Percentiles rank a stretch among this genome's conserved stretches.
Evolutionary conservation across 164 flowering plant species (phyloP).

Genomic region (Houttuynia cordata): DNA sequence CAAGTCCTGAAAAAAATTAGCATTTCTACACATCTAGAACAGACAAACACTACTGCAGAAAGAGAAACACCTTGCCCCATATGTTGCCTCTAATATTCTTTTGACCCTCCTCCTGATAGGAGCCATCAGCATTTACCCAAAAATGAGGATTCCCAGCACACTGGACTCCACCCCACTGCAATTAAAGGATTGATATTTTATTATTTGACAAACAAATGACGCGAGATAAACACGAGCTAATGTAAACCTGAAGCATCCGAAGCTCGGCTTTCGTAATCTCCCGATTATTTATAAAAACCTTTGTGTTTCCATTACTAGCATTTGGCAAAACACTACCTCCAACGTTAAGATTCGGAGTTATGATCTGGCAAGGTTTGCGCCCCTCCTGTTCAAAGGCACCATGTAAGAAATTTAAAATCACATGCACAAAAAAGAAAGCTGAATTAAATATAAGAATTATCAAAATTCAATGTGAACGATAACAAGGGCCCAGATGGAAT

Average conservation of each 20-base stretch:
- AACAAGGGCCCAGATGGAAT: neutral
- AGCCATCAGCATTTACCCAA: slow-evolving; percentile 96
- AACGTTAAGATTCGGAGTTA: slow-evolving; percentile 71
- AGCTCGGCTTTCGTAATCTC: slow-evolving; percentile 86
- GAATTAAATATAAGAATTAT: too few relatives aligned
- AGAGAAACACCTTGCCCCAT: slow-evolving; percentile 74
- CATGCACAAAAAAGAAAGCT: neutral
- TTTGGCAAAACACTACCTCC: slow-evolving; percentile 55
- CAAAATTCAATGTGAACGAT: neutral
- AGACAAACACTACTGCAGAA: neutral
- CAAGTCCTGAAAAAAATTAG: neutral
- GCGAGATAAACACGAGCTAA: neutral
- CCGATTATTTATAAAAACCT: slow-evolving; percentile 75
- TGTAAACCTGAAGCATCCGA: slow-evolving; percentile 75
- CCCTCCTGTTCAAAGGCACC: slow-evolving; percentile 52
- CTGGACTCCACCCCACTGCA: slow-evolving; percentile 91
- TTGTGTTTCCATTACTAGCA: slow-evolving; percentile 95
- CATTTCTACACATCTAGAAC: neutral
- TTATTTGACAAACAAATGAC: neutral
- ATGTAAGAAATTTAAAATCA: too few relatives aligned
- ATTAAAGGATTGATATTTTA: neutral
- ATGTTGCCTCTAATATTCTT: slow-evolving; percentile 80
- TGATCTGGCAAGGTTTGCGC: slow-evolving; percentile 67
- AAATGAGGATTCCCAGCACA: slow-evolving; percentile 94
- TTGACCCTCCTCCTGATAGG: slow-evolving; percentile 92